A percentile compares a stretch with the other conserved stretches of the same genome.
These are phyloP conservation scores for Posidonia oceanica DNA, from an alignment of 116 monocot genomes.

Conservation along the genomic window DNA sequence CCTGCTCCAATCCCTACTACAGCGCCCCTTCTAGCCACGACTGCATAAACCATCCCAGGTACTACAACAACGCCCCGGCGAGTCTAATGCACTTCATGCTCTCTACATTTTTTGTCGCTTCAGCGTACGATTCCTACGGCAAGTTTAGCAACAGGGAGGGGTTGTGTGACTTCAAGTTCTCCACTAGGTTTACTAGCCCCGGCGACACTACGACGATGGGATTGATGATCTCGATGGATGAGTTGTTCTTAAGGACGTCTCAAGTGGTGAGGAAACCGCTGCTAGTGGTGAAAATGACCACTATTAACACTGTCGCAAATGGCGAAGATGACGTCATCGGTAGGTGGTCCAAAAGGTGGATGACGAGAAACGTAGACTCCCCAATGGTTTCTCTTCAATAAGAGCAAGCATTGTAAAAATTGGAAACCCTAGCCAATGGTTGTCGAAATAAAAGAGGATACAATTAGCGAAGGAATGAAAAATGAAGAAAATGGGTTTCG, in stretches of 20 bases:
- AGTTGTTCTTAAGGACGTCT: constrained; percentile 40
- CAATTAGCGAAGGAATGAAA: too few species aligned
- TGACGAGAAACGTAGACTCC: too few species aligned
- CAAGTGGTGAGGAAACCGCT: too few species aligned
- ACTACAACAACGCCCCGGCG: constrained; percentile 30
- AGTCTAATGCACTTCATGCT: constrained; percentile 39
- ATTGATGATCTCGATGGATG: constrained; percentile 60
- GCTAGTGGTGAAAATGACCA: too few species aligned
- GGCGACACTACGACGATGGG: constrained; percentile 15
- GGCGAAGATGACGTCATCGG: too few species aligned
- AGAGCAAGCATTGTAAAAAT: too few species aligned
- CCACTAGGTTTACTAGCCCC: constrained; percentile 20
- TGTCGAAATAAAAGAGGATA: too few species aligned
- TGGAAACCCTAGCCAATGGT: too few species aligned
- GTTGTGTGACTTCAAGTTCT: constrained; percentile 15
- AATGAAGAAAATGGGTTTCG: too few species aligned
- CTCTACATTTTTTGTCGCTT: constrained; percentile 11
- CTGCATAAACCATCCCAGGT: constrained; percentile 15
- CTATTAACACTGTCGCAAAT: too few species aligned
- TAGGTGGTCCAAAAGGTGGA: too few species aligned
- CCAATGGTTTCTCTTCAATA: too few species aligned
- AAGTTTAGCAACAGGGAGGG: not conserved
- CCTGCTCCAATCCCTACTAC: constrained; percentile 59
- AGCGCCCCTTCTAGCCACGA: constrained; percentile 71
- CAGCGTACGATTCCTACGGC: not conserved